These are phyloP conservation scores for Trametes versicolor DNA, from an alignment of 1,284 basidiomycete genomes.

Conservation along the genomic window DNA sequence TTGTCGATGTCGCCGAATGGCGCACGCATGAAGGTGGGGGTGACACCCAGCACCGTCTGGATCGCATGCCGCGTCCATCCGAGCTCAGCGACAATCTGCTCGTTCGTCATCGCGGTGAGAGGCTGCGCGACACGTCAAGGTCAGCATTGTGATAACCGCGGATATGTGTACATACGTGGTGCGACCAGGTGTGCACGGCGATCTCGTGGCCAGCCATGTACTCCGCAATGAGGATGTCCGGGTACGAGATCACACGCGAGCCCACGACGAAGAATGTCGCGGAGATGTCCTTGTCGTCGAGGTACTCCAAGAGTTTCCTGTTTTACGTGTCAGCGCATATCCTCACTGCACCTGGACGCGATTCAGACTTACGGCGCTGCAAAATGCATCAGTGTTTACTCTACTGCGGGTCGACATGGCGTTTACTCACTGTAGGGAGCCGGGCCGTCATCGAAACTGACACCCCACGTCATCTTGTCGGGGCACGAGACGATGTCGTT, in stretches of 20 bases:
- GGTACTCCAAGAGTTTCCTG: constrained; percentile 74
- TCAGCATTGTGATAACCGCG: background rate
- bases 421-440: constrained; percentile 76
- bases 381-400: constrained; percentile 25
- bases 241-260: constrained; percentile 87
- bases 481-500: constrained; percentile 82
- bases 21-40: constrained; percentile 74
- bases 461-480: constrained; percentile 83
- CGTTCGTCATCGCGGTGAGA: constrained; percentile 86
- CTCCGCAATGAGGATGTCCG: constrained; percentile 82
- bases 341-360: no score
- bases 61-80: constrained; percentile 93
- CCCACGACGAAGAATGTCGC: constrained; percentile 96
- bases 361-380: constrained; percentile 54
- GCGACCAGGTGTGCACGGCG: constrained; percentile 83
- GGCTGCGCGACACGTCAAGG: constrained; percentile 50
- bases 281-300: constrained; percentile 70
- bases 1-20: constrained; percentile 71
- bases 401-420: constrained; percentile 30
- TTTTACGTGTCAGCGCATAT: background rate
- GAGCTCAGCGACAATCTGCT: constrained; percentile 92
- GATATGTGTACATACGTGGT: constrained; percentile 53
- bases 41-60: constrained; percentile 78
- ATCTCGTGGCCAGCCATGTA: constrained; percentile 90
- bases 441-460: constrained; percentile 89